Evolutionary conservation across 192 early-diverging fungal species (phyloP).

Genomic region (Coemansia sp.): DNA sequence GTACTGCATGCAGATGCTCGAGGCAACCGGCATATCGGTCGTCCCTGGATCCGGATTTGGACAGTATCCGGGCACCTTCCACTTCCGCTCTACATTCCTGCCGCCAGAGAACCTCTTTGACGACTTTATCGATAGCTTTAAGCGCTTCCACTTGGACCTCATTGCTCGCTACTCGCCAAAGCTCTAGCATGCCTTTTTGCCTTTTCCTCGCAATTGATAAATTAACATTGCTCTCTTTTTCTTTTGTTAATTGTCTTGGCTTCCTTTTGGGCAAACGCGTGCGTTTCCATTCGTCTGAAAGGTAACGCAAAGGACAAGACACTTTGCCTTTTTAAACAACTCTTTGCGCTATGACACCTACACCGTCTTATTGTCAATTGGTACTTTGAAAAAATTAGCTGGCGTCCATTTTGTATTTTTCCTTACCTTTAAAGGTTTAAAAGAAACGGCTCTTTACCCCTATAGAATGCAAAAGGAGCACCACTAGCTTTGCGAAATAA

Average conservation of each 20-base stretch:
- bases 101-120: conserved; percentile 94
- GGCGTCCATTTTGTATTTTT: neutral
- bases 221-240: neutral
- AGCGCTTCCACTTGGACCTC: conserved; percentile 80
- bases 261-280: neutral
- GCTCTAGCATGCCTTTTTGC: conserved; percentile 3
- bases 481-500: neutral
- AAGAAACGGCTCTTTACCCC: neutral
- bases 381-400: neutral
- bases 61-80: conserved; percentile 85
- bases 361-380: neutral
- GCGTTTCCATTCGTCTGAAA: neutral
- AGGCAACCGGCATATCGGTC: conserved; percentile 95
- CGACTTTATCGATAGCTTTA: conserved; percentile 74
- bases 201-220: neutral
- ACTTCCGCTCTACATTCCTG: conserved; percentile 97
- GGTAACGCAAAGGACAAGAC: neutral
- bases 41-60: conserved; percentile 94
- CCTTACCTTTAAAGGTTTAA: neutral
- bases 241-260: neutral
- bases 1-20: conserved; percentile 91
- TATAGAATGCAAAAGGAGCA: neutral
- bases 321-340: neutral
- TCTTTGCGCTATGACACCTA: conserved; percentile 7
- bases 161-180: conserved; percentile 61